Base-by-base conservation (phyloP, 2,329 filamentous ascomycete genomes). In the Stemphylium beticola region DNA sequence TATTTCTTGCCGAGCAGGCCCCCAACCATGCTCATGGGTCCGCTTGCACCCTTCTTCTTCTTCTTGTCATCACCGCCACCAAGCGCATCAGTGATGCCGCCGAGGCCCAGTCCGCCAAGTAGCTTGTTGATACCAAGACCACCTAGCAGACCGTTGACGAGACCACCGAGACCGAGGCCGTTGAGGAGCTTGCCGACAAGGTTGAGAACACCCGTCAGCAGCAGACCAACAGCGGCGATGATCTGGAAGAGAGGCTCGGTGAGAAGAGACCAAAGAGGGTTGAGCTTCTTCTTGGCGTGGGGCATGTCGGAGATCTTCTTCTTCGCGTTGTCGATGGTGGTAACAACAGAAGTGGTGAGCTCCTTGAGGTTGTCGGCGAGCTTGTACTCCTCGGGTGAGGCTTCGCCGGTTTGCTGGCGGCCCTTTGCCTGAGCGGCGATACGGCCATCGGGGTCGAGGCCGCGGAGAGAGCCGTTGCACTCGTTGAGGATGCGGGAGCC, bases 161-260 rank as follows among this genome's bases (percentile, higher is more conserved):
- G 75, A 14, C 89, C 89, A 55, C 92, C 92, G 1, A 96, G 84
- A 53, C 92, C 92, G 24, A 96, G 85, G 4, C 89, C 91, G 65
- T 89, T 88, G 54, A 95, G 83, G 68, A 96, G 79, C 70, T 87
- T 87, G 51, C 92, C 92, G 17, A 96, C 91, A 1, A 97, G 83
- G 38, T 90, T 90, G 6, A 97, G 82, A 0, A 97, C 92, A 74
- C 93, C 92, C 46, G 82, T 87, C 57, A 97, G 81, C 60, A 96
- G 77, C 55, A 96, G 78, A 18, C 93, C 93, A 40, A 96, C 92
- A 10, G 91, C 92, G 8, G 92, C 91, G 43, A 96, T 84, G 72
- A 96, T 96, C 83, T 97, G 93, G 83, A 92, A 91, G 18, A 96
- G 81, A 10, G 93, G 93, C 81, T 96, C 91, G 32, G 86, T 86